These are phyloP conservation scores for Simmondsia chinensis DNA, from an alignment of 148 eudicot genomes.

Conservation along the genomic window DNA sequence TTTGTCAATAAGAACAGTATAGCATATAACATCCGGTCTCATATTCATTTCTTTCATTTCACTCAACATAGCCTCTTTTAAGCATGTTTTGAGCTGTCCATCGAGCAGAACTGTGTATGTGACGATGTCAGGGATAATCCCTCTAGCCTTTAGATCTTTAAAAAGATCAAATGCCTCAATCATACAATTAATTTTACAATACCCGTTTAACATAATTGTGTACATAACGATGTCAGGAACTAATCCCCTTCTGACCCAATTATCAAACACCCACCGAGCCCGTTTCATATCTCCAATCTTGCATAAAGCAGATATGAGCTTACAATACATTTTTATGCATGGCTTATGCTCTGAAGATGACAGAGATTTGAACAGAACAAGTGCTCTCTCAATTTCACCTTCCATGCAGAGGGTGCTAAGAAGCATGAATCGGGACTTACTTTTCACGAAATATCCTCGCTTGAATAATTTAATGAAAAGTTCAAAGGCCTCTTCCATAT, in stretches of 20 bases:
- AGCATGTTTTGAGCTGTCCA: conserved; percentile 29
- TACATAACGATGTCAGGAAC: conserved; percentile 48
- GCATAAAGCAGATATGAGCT: conserved; percentile 43
- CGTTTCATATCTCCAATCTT: conserved; percentile 36
- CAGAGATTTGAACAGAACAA: conserved; percentile 26
- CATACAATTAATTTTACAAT: conserved; percentile 33
- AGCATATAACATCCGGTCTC: conserved; percentile 37
- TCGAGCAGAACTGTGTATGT: conserved; percentile 63
- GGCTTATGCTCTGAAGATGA: conserved; percentile 20
- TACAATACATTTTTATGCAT: conserved; percentile 28
- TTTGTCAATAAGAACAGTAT: conserved; percentile 45
- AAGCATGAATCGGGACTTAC: conserved; percentile 29
- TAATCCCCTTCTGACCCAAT: conserved; percentile 32
- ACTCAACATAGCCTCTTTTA: conserved; percentile 14
- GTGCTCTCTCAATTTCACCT: conserved; percentile 37
- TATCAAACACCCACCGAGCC: conserved; percentile 46
- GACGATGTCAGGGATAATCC: conserved; percentile 49
- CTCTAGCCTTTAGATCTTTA: conserved; percentile 46
- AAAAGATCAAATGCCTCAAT: conserved; percentile 41
- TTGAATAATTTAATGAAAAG: conserved; percentile 22
- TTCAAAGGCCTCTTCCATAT: conserved; percentile 23
- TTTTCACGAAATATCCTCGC: conserved; percentile 26
- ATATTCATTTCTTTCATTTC: conserved; percentile 38
- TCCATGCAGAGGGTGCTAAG: conserved; percentile 35
- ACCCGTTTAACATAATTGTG: conserved; percentile 68